Evolutionary conservation across 2,329 filamentous ascomycete genomes (phyloP).

Genomic region (Microcyclospora tardicrescens): DNA sequence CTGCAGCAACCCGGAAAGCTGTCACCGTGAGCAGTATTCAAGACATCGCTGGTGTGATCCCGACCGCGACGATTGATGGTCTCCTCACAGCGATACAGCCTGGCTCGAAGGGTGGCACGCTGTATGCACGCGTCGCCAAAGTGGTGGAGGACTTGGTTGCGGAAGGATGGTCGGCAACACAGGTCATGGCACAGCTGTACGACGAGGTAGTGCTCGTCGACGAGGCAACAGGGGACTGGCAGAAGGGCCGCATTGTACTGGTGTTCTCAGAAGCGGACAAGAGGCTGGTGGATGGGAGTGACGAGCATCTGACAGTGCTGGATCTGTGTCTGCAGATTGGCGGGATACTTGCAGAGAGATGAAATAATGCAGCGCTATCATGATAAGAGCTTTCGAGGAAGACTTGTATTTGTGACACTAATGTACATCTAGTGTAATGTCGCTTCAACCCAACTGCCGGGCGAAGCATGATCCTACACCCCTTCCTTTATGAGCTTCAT

Average conservation of each 20-base stretch:
- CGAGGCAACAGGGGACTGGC: conserved; percentile 66
- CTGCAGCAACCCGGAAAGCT: conserved; percentile 14
- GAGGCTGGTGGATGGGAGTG: conserved; percentile 81
- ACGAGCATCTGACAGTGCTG: conserved; percentile 84
- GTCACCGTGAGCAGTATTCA: conserved; percentile 74
- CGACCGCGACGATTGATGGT: conserved; percentile 54
- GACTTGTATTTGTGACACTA: too few species aligned
- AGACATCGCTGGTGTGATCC: conserved; percentile 93
- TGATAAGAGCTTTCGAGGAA: too few species aligned
- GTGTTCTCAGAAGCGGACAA: conserved; percentile 93
- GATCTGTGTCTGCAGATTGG: conserved; percentile 67
- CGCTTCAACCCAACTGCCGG: too few species aligned
- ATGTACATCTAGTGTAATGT: too few species aligned
- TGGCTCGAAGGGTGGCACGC: conserved; percentile 48
- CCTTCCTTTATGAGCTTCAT: too few species aligned
- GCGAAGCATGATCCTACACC: too few species aligned
- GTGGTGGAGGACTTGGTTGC: conserved; percentile 84
- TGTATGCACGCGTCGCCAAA: conserved; percentile 60
- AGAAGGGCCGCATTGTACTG: conserved; percentile 82
- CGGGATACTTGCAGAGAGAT: conserved; percentile 8
- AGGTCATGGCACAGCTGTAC: conserved; percentile 77
- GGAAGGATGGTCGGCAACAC: conserved; percentile 90
- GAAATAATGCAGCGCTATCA: background rate
- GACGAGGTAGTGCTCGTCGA: conserved; percentile 63
- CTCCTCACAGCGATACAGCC: conserved; percentile 61